Evolutionary conservation across 2,329 filamentous ascomycete genomes (phyloP), one percentile per base, ranked within the genome.

Genomic region (Calonectria honghensis): DNA sequence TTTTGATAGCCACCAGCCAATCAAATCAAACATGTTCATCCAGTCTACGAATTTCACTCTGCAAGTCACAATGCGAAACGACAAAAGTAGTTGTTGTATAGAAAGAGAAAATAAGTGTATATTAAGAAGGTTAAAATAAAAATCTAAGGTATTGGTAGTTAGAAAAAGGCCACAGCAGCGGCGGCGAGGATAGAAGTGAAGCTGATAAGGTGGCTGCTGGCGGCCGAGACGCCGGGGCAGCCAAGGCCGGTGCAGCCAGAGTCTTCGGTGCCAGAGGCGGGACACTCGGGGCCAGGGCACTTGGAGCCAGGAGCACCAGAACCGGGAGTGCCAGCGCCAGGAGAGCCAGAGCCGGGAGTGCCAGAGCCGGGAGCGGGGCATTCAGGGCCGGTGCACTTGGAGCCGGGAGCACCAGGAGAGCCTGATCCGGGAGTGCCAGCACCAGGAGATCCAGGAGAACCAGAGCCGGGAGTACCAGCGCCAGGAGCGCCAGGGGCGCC

Each of bases 211-310:
- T 59, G 31, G 54, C 31, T 37, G 29, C 4, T 74, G 29, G 74
- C 79, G 6, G 70, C 54, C 66, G 32, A 73, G 54, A 77, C 76
- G 27, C 48, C 51, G 35, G 35, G 10, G 6, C 50, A 52, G 18
- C 27, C 50, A 52, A 14, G 27, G 13, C 50, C 50, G 27, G 50
- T 5, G 50, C 50, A 52, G 50, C 50, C 50, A 52, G 50, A 52
- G 10, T 24, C 48, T 10, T 51, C n/a, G 48, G n/a, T 27, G 48
- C 45, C 45, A 32, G 32, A 10, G 32, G 32, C 32, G 10, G 32
- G 5, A 32, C 32, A 32, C 32, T 32, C n/a, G 11, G 18, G 27
- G 9, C 48, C 48, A 24, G 48, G 48, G 27, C 24, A 24, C 24
- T 24, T 24, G 24, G 48, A 1, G 18, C 18, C 39, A 45, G 39